These are phyloP conservation scores for Neonectria faginata DNA, from an alignment of 2,329 filamentous ascomycete species.

Conservation along the genomic window DNA sequence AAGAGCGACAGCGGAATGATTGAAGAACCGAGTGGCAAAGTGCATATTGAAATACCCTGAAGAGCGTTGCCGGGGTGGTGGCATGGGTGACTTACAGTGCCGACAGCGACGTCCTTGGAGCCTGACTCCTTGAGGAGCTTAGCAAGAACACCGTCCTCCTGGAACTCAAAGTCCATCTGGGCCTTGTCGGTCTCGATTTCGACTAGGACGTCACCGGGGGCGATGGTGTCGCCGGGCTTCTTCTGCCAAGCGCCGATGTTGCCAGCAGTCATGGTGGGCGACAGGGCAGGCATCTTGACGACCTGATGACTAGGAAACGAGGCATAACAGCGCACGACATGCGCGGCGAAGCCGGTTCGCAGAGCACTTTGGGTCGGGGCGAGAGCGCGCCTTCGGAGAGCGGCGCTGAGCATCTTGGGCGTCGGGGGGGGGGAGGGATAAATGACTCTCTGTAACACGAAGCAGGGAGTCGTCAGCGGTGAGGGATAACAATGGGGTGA, in stretches of 20 bases:
- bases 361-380: slow-evolving; percentile 62
- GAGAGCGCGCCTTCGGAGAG: slow-evolving; percentile 72
- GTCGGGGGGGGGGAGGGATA: slow-evolving; percentile 37
- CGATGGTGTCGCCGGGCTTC: slow-evolving; percentile 88
- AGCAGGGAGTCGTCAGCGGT: slow-evolving; percentile 37
- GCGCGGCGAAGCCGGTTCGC: slow-evolving; percentile 63
- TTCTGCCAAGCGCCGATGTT: slow-evolving; percentile 99
- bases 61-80: not conserved
- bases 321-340: slow-evolving; percentile 74
- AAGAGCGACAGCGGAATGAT: slow-evolving; percentile 10
- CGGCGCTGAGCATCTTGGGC: slow-evolving; percentile 69
- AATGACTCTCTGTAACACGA: slow-evolving; percentile 45
- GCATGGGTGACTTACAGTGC: slow-evolving; percentile 77
- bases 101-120: slow-evolving; percentile 92
- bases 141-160: slow-evolving; percentile 95
- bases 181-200: slow-evolving; percentile 99
- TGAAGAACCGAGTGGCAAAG: slow-evolving; percentile 24
- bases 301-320: slow-evolving; percentile 95
- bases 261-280: slow-evolving; percentile 95
- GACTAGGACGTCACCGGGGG: slow-evolving; percentile 93
- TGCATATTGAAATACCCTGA: slow-evolving; percentile 28
- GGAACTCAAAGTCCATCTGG: slow-evolving; percentile 99
- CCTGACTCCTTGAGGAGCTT: slow-evolving; percentile 94
- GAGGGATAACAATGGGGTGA: slow-evolving; percentile 28
- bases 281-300: slow-evolving; percentile 97